These are phyloP conservation scores for Skeletonema potamos DNA, from an alignment of 108 stramenopile genomes.

Conservation along the genomic window DNA sequence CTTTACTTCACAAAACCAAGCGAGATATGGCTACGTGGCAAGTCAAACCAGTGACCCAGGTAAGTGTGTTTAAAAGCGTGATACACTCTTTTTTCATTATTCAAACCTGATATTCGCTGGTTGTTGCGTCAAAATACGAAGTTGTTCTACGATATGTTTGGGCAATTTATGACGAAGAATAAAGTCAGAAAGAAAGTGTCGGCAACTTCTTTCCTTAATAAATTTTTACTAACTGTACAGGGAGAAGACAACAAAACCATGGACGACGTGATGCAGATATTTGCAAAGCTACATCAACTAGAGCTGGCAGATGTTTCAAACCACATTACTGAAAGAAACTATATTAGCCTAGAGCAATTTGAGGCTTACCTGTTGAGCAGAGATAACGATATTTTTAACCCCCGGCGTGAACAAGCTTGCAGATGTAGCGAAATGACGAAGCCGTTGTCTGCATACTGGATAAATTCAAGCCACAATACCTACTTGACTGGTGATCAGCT, in stretches of 20 bases:
- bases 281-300: slow-evolving; percentile 50
- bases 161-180: slow-evolving; percentile 45
- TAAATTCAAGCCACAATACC: slow-evolving; percentile 95
- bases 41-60: slow-evolving; percentile 61
- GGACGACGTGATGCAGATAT: slow-evolving; percentile 49
- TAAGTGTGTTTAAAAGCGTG: neutral
- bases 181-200: slow-evolving; percentile 46
- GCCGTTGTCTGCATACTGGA: slow-evolving; percentile 92
- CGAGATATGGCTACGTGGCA: slow-evolving; percentile 73
- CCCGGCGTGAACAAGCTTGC: slow-evolving; percentile 45
- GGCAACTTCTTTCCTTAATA: slow-evolving; percentile 51
- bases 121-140: neutral
- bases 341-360: slow-evolving; percentile 69
- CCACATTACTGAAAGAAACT: slow-evolving; percentile 44
- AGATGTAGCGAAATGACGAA: slow-evolving; percentile 49
- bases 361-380: slow-evolving; percentile 59
- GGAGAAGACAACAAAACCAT: slow-evolving; percentile 51
- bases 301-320: slow-evolving; percentile 64
- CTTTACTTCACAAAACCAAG: slow-evolving; percentile 81
- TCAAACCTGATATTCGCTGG: neutral
- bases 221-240: slow-evolving; percentile 61
- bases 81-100: neutral
- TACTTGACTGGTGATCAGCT: slow-evolving; percentile 96
- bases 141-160: slow-evolving; percentile 43
- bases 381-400: slow-evolving; percentile 76